Conservation (phyloP, 768 basidiomycete genomes). For the Tulasnella sp. region DNA sequence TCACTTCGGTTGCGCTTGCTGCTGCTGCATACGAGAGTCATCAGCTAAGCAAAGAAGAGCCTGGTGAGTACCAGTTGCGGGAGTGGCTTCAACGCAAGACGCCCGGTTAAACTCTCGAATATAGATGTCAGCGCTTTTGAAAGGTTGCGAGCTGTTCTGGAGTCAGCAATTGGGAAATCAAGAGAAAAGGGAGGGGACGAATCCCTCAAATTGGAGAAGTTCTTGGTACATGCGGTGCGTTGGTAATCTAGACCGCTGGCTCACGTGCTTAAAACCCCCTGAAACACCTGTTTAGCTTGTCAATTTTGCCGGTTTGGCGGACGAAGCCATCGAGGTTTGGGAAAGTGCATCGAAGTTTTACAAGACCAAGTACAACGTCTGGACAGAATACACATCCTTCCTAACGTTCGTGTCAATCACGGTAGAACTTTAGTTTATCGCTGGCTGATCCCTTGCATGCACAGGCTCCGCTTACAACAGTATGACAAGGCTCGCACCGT, state of each 20-base stretch:
- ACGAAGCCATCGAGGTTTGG: conserved; percentile 49
- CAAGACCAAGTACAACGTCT: conserved; percentile 68
- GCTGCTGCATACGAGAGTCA: conserved; percentile 60
- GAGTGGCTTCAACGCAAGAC: conserved; percentile 35
- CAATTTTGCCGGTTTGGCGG: conserved; percentile 32
- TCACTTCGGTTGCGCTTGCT: conserved; percentile 32
- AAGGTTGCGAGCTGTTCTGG: conserved; percentile 54
- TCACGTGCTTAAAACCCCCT: background rate
- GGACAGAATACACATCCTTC: conserved; percentile 70
- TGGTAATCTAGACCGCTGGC: too few relatives aligned
- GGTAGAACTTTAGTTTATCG: background rate
- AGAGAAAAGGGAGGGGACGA: conserved; percentile 67
- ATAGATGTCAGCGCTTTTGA: conserved; percentile 40
- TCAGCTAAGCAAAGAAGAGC: conserved; percentile 47
- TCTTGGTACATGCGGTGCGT: conserved; percentile 70
- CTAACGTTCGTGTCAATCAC: conserved; percentile 53
- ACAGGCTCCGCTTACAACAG: conserved; percentile 46
- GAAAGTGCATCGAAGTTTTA: conserved; percentile 60
- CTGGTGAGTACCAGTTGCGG: conserved; percentile 35
- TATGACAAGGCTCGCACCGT: conserved; percentile 60
- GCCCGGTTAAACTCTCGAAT: conserved; percentile 39
- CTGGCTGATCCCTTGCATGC: conserved; percentile 20
- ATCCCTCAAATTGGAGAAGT: conserved; percentile 77
- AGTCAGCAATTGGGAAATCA: conserved; percentile 61
- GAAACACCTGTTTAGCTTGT: conserved; percentile 32